These are phyloP conservation scores for Apostasia ramifera DNA, from an alignment of 106 monocot genomes.

Conservation along the genomic window DNA sequence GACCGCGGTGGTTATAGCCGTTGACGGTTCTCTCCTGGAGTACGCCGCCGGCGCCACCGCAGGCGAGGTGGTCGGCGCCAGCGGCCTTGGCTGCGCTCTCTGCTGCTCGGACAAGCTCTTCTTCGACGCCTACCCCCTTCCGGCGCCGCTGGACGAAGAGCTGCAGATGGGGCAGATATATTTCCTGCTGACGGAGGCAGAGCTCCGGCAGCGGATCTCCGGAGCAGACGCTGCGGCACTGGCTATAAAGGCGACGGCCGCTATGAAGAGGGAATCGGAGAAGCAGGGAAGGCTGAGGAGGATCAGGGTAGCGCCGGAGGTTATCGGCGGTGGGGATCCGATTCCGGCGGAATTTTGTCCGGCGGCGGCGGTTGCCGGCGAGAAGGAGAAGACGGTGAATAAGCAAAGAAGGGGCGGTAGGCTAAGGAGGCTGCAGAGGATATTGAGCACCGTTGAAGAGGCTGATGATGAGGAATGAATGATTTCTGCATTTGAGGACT, in stretches of 20 bases:
- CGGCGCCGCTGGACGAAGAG: not conserved
- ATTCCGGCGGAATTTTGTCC: not conserved
- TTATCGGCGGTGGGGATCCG: too few species aligned
- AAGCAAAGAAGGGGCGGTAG: not conserved
- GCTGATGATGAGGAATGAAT: not conserved
- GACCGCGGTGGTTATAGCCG: not conserved
- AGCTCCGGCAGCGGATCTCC: not conserved
- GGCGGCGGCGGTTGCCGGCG: not conserved
- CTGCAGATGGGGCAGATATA: constrained; percentile 6
- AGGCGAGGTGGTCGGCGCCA: not conserved
- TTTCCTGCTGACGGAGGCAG: not conserved
- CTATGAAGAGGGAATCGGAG: constrained; percentile 2
- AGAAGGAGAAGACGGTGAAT: not conserved
- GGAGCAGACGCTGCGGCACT: constrained; percentile 7
- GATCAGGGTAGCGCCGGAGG: not conserved
- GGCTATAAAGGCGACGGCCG: constrained; percentile 8
- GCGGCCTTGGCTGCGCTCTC: not conserved
- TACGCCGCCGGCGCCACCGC: not conserved
- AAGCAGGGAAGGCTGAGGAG: not conserved
- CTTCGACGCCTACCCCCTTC: not conserved
- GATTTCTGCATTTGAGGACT: too few species aligned
- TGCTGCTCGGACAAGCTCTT: constrained; percentile 7
- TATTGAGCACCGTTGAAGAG: not conserved
- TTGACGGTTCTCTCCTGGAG: not conserved
- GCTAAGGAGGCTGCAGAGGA: not conserved